Evolutionary conservation across 176 grass and related monocot genomes (phyloP).

Genomic region (Neostapfia colusana): DNA sequence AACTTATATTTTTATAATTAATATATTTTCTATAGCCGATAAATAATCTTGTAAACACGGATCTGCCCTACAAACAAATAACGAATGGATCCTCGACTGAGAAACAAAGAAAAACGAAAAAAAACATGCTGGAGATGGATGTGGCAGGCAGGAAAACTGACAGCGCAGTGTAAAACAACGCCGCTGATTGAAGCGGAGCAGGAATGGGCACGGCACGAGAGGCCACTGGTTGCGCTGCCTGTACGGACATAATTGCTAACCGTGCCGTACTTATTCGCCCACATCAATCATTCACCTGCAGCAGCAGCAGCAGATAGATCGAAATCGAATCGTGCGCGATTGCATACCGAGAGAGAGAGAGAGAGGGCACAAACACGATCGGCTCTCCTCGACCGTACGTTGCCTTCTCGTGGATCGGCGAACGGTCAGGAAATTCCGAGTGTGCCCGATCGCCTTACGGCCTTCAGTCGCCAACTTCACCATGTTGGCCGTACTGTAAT

Average conservation of each 20-base stretch:
- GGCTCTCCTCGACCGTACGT: background rate
- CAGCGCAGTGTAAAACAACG: conserved; percentile 11
- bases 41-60: too few relatives aligned
- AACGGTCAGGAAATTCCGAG: background rate
- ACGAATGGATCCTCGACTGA: too few relatives aligned
- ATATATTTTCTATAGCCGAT: too few relatives aligned
- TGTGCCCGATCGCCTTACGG: background rate
- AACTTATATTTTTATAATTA: too few relatives aligned
- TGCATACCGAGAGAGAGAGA: background rate
- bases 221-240: conserved; percentile 5
- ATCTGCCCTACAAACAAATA: too few relatives aligned
- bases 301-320: background rate
- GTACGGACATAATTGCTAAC: conserved; percentile 41
- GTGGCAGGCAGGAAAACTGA: conserved; percentile 1
- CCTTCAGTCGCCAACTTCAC: background rate
- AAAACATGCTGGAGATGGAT: background rate
- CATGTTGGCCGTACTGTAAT: too few relatives aligned
- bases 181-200: background rate
- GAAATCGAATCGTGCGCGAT: background rate
- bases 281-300: conserved; percentile 30
- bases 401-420: background rate
- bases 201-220: conserved; percentile 10
- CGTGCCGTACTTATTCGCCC: conserved; percentile 38
- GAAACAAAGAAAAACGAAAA: too few relatives aligned
- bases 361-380: background rate